Evolutionary conservation across 371 early-diverging fungal genomes (phyloP).

Genomic region (Capillidium heterosporum): DNA sequence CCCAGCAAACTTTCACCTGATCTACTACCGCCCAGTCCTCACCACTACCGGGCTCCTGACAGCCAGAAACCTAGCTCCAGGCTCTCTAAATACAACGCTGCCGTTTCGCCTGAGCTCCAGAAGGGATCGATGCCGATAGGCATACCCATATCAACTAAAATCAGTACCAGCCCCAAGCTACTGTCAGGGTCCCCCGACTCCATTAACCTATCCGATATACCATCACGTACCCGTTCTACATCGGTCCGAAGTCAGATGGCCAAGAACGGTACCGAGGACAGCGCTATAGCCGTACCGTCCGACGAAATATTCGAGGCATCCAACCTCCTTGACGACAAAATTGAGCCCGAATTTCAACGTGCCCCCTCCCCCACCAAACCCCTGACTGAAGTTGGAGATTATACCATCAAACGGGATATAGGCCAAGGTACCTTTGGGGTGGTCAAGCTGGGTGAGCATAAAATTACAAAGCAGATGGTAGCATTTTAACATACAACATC

Average conservation of each 20-base stretch:
- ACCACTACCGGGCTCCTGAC: neutral
- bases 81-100: slow-evolving; percentile 1
- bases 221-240: neutral
- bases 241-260: too few relatives aligned
- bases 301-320: neutral
- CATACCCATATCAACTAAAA: neutral
- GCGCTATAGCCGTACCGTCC: neutral
- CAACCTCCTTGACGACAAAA: neutral
- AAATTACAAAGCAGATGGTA: neutral
- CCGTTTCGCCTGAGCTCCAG: neutral
- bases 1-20: neutral
- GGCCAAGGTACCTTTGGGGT: slow-evolving; percentile 7
- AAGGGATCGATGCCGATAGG: neutral
- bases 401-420: slow-evolving; percentile 5
- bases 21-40: neutral
- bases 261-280: neutral
- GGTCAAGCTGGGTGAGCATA: slow-evolving; percentile 5
- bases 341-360: neutral
- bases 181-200: neutral
- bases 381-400: slow-evolving; percentile 6
- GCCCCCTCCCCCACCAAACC: neutral
- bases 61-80: neutral
- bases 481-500: neutral
- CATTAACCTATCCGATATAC: neutral
- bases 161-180: neutral